Evolutionary conservation across 83 land plant genomes (phyloP).

Genomic region (Isoetes engelmannii): DNA sequence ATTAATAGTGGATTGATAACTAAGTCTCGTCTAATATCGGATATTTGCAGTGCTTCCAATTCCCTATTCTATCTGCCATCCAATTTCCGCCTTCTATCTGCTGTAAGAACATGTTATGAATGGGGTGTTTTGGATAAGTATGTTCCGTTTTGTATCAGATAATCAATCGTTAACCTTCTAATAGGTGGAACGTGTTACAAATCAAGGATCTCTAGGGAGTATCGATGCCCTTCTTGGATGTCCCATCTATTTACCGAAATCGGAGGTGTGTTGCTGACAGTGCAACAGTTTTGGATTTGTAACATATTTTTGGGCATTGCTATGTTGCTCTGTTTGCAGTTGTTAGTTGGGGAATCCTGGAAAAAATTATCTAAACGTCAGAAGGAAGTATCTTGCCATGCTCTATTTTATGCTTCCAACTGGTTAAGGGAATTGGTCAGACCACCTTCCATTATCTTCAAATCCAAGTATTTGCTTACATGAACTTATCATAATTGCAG

Average conservation of each 20-base stretch:
- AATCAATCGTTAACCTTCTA: neutral
- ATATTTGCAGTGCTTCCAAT: slow-evolving; percentile 39
- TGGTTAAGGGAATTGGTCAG: slow-evolving; percentile 92
- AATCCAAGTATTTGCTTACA: neutral
- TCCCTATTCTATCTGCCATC: slow-evolving; percentile 59
- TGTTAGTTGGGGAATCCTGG: slow-evolving; percentile 46
- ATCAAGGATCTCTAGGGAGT: slow-evolving; percentile 80
- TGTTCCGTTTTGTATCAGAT: neutral
- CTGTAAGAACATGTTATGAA: slow-evolving; percentile 37
- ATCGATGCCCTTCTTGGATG: slow-evolving; percentile 98
- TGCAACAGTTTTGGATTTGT: slow-evolving; percentile 21
- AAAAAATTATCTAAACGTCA: slow-evolving; percentile 42
- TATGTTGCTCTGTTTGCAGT: slow-evolving; percentile 26
- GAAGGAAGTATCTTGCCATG: slow-evolving; percentile 49
- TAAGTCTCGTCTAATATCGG: neutral
- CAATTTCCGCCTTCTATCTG: slow-evolving; percentile 52
- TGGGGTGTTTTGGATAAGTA: too few relatives aligned
- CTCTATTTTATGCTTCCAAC: slow-evolving; percentile 68
- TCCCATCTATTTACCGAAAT: slow-evolving; percentile 70
- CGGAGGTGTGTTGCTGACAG: neutral
- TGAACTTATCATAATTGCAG: slow-evolving; percentile 11
- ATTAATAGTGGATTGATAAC: neutral
- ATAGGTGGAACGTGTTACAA: slow-evolving; percentile 70
- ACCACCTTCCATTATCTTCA: neutral
- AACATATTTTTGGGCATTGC: neutral